Evolutionary conservation across 352 stramenopile genomes (phyloP), one percentile per base, ranked within the genome.

Genomic region (Phytopythium ostracodes): DNA sequence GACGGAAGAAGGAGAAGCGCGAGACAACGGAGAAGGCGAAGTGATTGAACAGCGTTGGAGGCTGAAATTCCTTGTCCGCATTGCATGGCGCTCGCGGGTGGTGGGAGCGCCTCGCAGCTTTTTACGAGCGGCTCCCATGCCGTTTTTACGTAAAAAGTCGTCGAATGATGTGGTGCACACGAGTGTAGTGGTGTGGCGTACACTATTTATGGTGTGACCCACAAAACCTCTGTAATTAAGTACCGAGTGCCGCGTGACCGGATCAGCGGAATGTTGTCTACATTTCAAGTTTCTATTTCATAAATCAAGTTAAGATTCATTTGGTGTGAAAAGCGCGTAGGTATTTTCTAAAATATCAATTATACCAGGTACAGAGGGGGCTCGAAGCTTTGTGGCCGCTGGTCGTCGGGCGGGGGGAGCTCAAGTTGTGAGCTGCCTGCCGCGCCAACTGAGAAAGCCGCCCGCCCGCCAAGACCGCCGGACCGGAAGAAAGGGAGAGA

Each of bases 221-320:
- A 61, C 56, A 42, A 12, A 24, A 17, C 50, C 27, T 63, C 15
- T 25, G 8, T 20, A 29, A 53, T 44, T 17, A 10, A 24, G 43
- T 25, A 11, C 33, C 10, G 2, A 38, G 33, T 11, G 1, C 3
- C 33, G 20, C 9, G 4, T 11, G 22, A 47, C 25, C 44, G 66
- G 58, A 73, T 63, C 66, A 49, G 36, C 66, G 66, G 63, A 70
- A 73, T 43, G 1, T 14, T 47, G 17, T 62, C 57, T 64, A 66
- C 60, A 64, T 64, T 22, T 71, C 25, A 9, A 53, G 11, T 33
- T 25, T 38, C 14, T 1, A 4, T 18, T 49, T 44, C 60, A 62
- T 69, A 71, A 24, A 49, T 33, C 33, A 49, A 33, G 29, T 59
- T 2, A 14, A 17, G 0, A 0, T 17, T 1, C 11, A 3, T 22